phyloP scores from a whole-genome alignment of 805 yeast species.

The Starmera dryadoides region DNA sequence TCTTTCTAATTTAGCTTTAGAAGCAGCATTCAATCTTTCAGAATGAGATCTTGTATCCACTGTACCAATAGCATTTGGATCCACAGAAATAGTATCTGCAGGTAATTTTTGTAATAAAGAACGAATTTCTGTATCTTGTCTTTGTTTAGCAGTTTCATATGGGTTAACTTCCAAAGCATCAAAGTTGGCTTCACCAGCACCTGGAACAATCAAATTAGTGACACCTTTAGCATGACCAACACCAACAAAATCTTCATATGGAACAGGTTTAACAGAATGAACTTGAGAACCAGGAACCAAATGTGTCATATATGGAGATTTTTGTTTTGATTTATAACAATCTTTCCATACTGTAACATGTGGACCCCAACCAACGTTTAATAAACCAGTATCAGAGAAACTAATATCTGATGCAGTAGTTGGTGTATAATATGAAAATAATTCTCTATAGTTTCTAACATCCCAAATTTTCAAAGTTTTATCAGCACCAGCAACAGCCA shows the following conservation, averaged over 20 bases:
- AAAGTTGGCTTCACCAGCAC: constrained; percentile 96
- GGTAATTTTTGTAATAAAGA: constrained; percentile 77
- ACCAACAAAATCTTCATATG: constrained; percentile 94
- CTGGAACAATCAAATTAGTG: constrained; percentile 86
- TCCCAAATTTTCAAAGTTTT: constrained; percentile 88
- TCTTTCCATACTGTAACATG: constrained; percentile 95
- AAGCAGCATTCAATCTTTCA: constrained; percentile 57
- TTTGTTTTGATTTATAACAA: constrained; percentile 59
- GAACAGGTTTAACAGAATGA: constrained; percentile 67
- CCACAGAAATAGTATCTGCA: constrained; percentile 88
- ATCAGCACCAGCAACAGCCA: constrained; percentile 92
- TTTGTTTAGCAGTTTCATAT: constrained; percentile 82
- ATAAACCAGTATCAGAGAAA: constrained; percentile 80
- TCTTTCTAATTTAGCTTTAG: constrained; percentile 36
- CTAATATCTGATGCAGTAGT: constrained; percentile 78
- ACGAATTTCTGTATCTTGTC: constrained; percentile 90
- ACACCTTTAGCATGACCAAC: constrained; percentile 77
- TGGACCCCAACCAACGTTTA: constrained; percentile 93
- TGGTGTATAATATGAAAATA: constrained; percentile 60
- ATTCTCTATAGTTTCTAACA: constrained; percentile 69
- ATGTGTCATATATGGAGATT: constrained; percentile 89
- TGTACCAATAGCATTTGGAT: constrained; percentile 81
- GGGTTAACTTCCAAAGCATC: constrained; percentile 94
- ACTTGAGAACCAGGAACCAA: constrained; percentile 71
- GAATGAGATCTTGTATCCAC: constrained; percentile 65